These are phyloP conservation scores for Aureobasidium sp. DNA, from an alignment of 2,329 filamentous ascomycete species.

Conservation along the genomic window DNA sequence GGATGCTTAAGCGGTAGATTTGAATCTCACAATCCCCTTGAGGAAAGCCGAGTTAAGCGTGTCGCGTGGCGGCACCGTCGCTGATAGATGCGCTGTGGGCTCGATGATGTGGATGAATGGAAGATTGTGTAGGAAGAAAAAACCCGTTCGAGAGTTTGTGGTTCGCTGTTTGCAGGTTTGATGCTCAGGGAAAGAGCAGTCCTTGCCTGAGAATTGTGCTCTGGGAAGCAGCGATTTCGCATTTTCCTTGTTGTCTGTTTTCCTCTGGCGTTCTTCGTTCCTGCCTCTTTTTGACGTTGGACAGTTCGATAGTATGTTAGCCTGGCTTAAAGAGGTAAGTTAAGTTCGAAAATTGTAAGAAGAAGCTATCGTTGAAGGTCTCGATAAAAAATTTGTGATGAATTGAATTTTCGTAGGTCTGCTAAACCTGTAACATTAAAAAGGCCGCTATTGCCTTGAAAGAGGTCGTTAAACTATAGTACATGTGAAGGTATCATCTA, in stretches of 20 bases:
- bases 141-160: background rate
- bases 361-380: no score
- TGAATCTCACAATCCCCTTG: background rate
- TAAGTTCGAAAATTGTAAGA: no score
- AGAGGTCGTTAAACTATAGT: conserved; percentile 12
- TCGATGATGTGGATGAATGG: background rate
- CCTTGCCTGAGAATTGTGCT: background rate
- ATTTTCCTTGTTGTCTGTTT: background rate
- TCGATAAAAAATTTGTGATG: background rate
- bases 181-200: background rate
- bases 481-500: background rate
- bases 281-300: no score
- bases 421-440: background rate
- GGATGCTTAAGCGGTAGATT: background rate
- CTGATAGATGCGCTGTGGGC: background rate
- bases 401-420: background rate
- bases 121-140: background rate
- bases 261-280: no score
- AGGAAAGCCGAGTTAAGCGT: background rate
- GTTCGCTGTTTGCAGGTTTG: no score
- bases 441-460: conserved; percentile 9
- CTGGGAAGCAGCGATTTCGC: background rate
- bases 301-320: background rate
- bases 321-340: background rate
- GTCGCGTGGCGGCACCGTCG: background rate